Base-by-base conservation (phyloP, 371 early-diverging fungal species). In the Basidiobolus meristosporus region DNA sequence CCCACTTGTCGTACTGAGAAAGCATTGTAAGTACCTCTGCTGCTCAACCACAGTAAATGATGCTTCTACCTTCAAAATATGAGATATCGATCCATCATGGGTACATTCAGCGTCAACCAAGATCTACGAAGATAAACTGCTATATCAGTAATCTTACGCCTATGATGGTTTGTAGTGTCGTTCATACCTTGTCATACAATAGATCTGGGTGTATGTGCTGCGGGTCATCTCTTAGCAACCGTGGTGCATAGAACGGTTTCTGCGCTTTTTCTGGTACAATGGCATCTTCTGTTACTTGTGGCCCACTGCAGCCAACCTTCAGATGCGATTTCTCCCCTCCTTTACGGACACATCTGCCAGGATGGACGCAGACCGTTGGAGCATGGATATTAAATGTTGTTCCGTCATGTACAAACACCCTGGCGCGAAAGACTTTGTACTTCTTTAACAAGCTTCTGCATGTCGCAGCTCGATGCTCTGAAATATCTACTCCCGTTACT, bases 31-130 rank as follows among this genome's bases (percentile, higher is more conserved):
- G n/a, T n/a, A n/a, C n/a, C n/a, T n/a, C n/a, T n/a, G n/a, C n/a
- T n/a, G n/a, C n/a, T n/a, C n/a, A n/a, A n/a, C n/a, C n/a, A n/a
- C n/a, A n/a, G n/a, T n/a, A n/a, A n/a, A n/a, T n/a, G n/a, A n/a
- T n/a, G n/a, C n/a, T n/a, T n/a, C n/a, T n/a, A n/a, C n/a, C 57
- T 86, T 86, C 14, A 70, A 50, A 17, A 95, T 62, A 61, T 92
- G 93, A 0, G 63, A 63, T 28, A 95, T 72, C 0, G 90, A 90
- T 12, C 91, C 96, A 53, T 95, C 96, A 52, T 95, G 96, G 2
- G 93, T 90, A 60, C 40, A 31, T 28, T 10, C 15, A 5, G 30
- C 40, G 28, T 31, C 30, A 11, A 15, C 40, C 14, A 10, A 5
- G 3, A 42, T 19, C 41, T 3, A 21, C 3, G 5, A 17, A 16